Percentiles rank a stretch among this genome's conserved stretches.
phyloP scores from a whole-genome alignment of 768 basidiomycete genomes.

The Jaapia argillacea region DNA sequence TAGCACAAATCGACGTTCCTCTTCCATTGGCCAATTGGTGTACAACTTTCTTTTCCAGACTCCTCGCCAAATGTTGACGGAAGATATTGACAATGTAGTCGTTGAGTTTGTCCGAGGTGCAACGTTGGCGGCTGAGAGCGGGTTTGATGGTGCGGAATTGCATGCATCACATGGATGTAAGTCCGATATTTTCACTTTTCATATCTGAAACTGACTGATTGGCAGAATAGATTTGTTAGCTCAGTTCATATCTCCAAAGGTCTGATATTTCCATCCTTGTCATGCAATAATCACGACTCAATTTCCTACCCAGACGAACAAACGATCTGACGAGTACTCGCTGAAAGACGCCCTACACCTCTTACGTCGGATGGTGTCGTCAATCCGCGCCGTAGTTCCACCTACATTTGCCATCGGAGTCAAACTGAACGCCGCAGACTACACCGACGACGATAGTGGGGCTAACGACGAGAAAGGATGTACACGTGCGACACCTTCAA shows the following conservation, averaged over 20 bases:
- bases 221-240: constrained; percentile 72
- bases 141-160: constrained; percentile 82
- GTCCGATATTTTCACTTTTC: too few species aligned
- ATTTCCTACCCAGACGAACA: constrained; percentile 30
- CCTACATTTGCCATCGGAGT: constrained; percentile 61
- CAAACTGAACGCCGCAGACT: constrained; percentile 78
- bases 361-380: constrained; percentile 41
- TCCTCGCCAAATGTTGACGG: constrained; percentile 45
- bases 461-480: constrained; percentile 4
- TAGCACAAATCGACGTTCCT: too few species aligned
- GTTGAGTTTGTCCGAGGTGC: constrained; percentile 61
- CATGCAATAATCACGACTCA: background rate
- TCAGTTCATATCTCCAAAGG: constrained; percentile 71
- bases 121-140: constrained; percentile 46
- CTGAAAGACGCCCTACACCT: constrained; percentile 36
- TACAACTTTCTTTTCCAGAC: constrained; percentile 50
- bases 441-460: constrained; percentile 25
- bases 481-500: constrained; percentile 12
- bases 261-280: constrained; percentile 13
- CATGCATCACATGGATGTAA: constrained; percentile 83
- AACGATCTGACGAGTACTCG: constrained; percentile 54
- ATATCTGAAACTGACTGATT: too few species aligned
- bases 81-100: constrained; percentile 54
- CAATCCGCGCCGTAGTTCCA: constrained; percentile 46
- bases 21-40: constrained; percentile 16